Conservation (phyloP, 2,329 filamentous ascomycete species). For the Penicillium sumatraense region DNA sequence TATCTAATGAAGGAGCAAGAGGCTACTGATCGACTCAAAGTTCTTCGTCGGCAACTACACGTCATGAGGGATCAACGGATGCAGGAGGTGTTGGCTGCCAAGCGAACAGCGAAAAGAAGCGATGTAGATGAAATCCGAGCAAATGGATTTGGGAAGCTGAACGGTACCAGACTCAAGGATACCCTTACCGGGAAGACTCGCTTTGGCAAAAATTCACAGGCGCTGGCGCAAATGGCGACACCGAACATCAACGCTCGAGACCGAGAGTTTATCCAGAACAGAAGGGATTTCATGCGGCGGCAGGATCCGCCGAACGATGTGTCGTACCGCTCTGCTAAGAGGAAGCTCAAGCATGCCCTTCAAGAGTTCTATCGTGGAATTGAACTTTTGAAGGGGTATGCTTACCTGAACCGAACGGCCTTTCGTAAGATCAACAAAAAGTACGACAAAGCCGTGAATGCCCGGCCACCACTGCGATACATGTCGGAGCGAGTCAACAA, state of each 20-base stretch:
- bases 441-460: slow-evolving; percentile 88
- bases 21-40: slow-evolving; percentile 70
- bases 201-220: slow-evolving; percentile 62
- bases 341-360: slow-evolving; percentile 86
- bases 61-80: slow-evolving; percentile 87
- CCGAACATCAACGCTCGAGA: slow-evolving; percentile 41
- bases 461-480: slow-evolving; percentile 76
- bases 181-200: slow-evolving; percentile 51
- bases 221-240: slow-evolving; percentile 50
- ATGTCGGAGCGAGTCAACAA: slow-evolving; percentile 91
- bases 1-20: slow-evolving; percentile 88
- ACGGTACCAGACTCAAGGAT: slow-evolving; percentile 39
- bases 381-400: slow-evolving; percentile 90
- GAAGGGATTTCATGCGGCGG: slow-evolving; percentile 56
- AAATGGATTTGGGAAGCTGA: slow-evolving; percentile 30
- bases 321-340: slow-evolving; percentile 83
- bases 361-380: slow-evolving; percentile 93
- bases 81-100: slow-evolving; percentile 67
- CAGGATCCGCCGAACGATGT: slow-evolving; percentile 58
- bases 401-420: slow-evolving; percentile 85
- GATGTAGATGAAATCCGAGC: slow-evolving; percentile 23
- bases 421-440: slow-evolving; percentile 99
- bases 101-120: slow-evolving; percentile 31
- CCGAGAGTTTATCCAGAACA: slow-evolving; percentile 32
- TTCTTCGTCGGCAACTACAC: slow-evolving; percentile 82